Percentiles rank a stretch among this genome's conserved stretches.
phyloP scores from a whole-genome alignment of 257 asterid genomes.

The Solanum sitiens region DNA sequence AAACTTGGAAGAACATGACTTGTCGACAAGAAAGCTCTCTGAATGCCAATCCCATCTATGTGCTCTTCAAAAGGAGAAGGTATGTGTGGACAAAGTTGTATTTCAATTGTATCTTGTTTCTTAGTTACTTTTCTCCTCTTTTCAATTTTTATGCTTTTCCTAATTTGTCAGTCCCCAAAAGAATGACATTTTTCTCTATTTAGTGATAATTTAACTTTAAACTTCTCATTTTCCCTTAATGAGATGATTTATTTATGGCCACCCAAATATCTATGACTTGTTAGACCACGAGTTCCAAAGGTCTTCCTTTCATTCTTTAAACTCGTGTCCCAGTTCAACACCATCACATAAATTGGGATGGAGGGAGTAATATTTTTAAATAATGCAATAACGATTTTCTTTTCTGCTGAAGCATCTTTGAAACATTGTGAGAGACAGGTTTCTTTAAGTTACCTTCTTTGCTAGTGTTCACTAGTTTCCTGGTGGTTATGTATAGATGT shows the following conservation, averaged over 20 bases:
- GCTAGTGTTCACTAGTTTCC: neutral
- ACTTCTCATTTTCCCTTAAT: neutral
- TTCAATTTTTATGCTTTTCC: neutral
- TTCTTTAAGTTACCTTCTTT: neutral
- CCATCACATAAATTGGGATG: neutral
- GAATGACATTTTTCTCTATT: neutral
- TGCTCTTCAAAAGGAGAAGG: constrained; percentile 86
- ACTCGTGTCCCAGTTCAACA: neutral
- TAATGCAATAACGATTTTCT: neutral
- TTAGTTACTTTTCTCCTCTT: neutral
- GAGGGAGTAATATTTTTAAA: neutral
- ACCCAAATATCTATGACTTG: neutral
- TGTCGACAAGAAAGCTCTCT: constrained; percentile 70
- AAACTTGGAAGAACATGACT: constrained; percentile 60
- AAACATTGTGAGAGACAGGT: neutral
- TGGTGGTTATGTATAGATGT: neutral
- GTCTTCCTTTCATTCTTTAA: neutral
- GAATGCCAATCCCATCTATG: constrained; percentile 70
- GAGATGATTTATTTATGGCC: neutral
- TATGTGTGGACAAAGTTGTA: constrained; percentile 4
- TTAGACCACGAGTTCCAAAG: neutral
- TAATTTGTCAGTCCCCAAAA: neutral
- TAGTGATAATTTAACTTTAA: neutral
- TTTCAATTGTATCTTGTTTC: neutral
- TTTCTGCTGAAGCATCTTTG: neutral